Evolutionary conservation across 225 moss, liverwort and hornwort genomes (phyloP), one percentile per base, ranked within the genome.

Genomic region (Antitrichia curtipendula): DNA sequence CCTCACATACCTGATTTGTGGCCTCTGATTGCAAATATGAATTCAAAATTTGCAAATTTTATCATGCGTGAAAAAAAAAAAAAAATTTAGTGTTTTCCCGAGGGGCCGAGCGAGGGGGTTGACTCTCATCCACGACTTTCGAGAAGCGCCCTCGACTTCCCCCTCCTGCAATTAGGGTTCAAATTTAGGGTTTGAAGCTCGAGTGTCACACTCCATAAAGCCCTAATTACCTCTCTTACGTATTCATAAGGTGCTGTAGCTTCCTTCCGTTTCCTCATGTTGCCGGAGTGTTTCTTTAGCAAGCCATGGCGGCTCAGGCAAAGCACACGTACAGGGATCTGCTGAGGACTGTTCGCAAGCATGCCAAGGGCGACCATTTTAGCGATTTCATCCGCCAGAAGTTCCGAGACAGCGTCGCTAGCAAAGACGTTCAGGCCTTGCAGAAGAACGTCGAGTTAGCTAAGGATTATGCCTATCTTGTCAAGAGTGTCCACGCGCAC

Each of bases 401-500:
- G 76, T 97, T 98, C 59, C 92, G 96, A 24, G 93, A 88, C 12
- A 91, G 86, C 28, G 90, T 71, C 63, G 95, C 89, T 52, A 66
- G 89, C 57, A 88, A 88, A n/a, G 98, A 98, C 70, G 72, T 84
- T 8, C 83, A 53, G 13, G 60, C 84, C 18, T 62, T 95, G 85
- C 88, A 90, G 84, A 90, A 89, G 86, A 94, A 88, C 47, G n/a
- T 97, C 14, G 74, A 32, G 2, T 94, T 98, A 69, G 97, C 96
- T 5, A 88, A 92, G 84, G 97, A 98, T 84, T 98, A 96, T 50
- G 91, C 97, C 4, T 91, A 85, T 36, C 95, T 98, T 62, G 92
- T 98, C n/a, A 93, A 82, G 81, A 95, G 98, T 87, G 90, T 98
- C 25, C 97, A 97, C 52, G 90, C 94, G 73, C 97, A 98, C 8